Conservation (phyloP, 768 basidiomycete species). For the Zangia roseola region DNA sequence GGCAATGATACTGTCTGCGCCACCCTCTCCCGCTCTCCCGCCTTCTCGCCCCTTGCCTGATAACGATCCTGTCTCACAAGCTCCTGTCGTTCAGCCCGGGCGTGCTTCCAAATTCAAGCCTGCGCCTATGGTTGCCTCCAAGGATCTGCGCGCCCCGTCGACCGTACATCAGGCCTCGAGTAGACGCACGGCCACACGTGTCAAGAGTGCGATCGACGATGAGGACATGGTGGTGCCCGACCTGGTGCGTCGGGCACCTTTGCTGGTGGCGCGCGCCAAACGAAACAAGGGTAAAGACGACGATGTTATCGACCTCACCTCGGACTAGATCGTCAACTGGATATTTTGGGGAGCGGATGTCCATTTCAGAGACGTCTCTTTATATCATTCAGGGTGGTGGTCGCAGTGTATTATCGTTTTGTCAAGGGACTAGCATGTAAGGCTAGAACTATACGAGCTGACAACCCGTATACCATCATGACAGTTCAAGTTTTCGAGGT, state of each 20-base stretch:
- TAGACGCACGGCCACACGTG: not conserved
- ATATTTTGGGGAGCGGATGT: too few relatives aligned
- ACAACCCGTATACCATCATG: too few relatives aligned
- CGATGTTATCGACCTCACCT: constrained; percentile 45
- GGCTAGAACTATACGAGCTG: too few relatives aligned
- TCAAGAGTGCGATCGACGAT: not conserved
- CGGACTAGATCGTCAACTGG: constrained; percentile 20
- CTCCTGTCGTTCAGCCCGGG: not conserved
- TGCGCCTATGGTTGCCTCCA: not conserved
- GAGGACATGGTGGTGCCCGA: not conserved
- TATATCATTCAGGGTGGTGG: too few relatives aligned
- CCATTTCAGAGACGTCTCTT: too few relatives aligned
- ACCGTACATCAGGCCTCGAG: not conserved
- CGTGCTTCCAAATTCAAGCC: constrained; percentile 22
- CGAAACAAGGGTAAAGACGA: constrained; percentile 6
- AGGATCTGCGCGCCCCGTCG: not conserved
- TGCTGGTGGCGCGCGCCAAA: constrained; percentile 25
- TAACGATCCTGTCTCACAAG: not conserved
- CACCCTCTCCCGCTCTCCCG: constrained; percentile 14
- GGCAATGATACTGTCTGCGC: constrained; percentile 27
- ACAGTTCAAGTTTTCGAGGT: too few relatives aligned
- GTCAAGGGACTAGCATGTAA: too few relatives aligned
- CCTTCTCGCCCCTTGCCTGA: not conserved
- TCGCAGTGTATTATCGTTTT: too few relatives aligned
- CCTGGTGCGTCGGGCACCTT: constrained; percentile 6